A percentile compares a stretch with the other conserved stretches of the same genome.
Conservation (phyloP, 345 rosid species). For the Erodium maritimum region DNA sequence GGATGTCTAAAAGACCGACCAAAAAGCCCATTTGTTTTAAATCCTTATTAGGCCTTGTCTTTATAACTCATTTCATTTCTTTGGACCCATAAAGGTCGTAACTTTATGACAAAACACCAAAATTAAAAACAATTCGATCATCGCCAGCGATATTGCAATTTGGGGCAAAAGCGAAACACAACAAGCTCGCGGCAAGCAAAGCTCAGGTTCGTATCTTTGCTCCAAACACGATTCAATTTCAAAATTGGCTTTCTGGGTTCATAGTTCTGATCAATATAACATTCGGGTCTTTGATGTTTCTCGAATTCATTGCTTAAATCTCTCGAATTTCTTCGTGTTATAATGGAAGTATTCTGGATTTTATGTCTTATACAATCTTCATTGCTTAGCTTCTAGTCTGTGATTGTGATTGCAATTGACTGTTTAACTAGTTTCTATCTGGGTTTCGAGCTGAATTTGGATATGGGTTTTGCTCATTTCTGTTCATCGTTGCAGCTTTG, state of each 20-base stretch:
- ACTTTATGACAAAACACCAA: too few relatives aligned
- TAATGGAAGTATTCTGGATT: too few relatives aligned
- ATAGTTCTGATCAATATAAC: background rate
- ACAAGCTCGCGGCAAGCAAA: background rate
- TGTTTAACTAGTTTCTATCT: background rate
- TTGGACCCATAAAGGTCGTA: too few relatives aligned
- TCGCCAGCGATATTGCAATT: background rate
- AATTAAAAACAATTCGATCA: too few relatives aligned
- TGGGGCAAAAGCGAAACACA: background rate
- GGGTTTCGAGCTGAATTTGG: background rate
- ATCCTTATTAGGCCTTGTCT: too few relatives aligned
- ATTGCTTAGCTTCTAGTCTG: background rate
- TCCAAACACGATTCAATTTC: too few relatives aligned
- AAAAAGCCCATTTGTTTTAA: too few relatives aligned
- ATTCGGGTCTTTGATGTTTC: background rate
- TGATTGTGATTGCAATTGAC: background rate
- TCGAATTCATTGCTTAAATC: background rate
- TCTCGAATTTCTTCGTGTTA: background rate
- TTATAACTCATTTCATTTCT: too few relatives aligned
- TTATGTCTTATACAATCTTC: background rate
- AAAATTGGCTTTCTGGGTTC: background rate
- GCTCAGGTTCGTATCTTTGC: background rate
- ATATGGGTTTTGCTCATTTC: background rate
- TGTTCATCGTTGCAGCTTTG: background rate
- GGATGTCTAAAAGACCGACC: too few relatives aligned